Base-by-base conservation (phyloP, 176 grass and related monocot species). In the Cenchrus purpureus region DNA sequence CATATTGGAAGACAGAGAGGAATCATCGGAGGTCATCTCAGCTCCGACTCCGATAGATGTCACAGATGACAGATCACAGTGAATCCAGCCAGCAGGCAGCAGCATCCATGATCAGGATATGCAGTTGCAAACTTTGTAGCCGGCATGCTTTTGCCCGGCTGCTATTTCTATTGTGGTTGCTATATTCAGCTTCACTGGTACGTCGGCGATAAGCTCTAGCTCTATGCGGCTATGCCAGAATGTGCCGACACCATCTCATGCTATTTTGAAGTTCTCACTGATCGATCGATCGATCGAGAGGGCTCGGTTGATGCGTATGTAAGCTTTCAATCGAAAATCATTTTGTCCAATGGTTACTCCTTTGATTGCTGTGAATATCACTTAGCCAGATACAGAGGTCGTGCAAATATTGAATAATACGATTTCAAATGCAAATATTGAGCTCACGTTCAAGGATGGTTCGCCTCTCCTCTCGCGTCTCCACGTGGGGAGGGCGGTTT, bases 111-210 rank as follows among this genome's bases (percentile, higher is more conserved):
- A 28, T 78, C 84, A 63, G 56, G 66, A 73, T 54, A 9, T 2
- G 58, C 58, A 60, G n/a, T 60, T 64, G 55, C 66, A 79, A 78
- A 70, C 25, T 51, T 31, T 46, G 14, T 59, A 60, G 87, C 76
- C 76, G 76, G 60, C 76, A 89, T 62, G 10, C 43, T 1, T 51
- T 79, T 50, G 74, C 68, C 22, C 4, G 2, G 25, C 15, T 83
- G 20, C 9, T 68, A 15, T 37, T 70, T 48, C 49, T 8, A 64
- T 17, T 57, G 58, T 65, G 40, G 50, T 9, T 65, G 43, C 14
- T 22, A 19, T 65, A 79, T 46, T 19, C 14, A 37, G 10, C 17
- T 20, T 17, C 52, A 37, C 51, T 20, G 52, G 10, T 57, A 4
- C 25, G 25, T 25, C 25, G 52, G 9, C 16, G 73, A 74, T 37